Percentiles rank a stretch among this genome's conserved stretches.
Conservation (phyloP, 768 basidiomycete genomes). For the Clitopilus hobsonii region DNA sequence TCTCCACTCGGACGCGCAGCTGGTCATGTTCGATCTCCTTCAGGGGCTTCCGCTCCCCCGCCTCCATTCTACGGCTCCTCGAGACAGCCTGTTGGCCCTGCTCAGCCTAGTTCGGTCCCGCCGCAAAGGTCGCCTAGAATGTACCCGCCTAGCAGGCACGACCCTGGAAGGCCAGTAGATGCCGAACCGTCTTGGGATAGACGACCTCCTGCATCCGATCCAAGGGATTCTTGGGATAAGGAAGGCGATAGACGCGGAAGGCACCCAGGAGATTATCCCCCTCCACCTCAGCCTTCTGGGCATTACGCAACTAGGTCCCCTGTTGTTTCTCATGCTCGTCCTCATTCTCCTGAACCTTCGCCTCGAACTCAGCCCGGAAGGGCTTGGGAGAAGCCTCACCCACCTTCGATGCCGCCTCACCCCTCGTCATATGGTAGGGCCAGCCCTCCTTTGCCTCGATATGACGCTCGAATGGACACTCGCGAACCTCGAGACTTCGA, state of each 20-base stretch:
- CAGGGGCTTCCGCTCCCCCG: conserved; percentile 37
- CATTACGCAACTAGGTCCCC: conserved; percentile 42
- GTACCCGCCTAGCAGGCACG: conserved; percentile 41
- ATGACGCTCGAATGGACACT: conserved; percentile 61
- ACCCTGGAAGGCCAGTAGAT: conserved; percentile 41
- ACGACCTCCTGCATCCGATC: conserved; percentile 41
- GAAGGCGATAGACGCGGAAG: conserved; percentile 38
- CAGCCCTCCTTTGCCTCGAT: conserved; percentile 39
- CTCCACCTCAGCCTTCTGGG: conserved; percentile 23
- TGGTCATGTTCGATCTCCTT: conserved; percentile 50
- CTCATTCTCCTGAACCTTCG: conserved; percentile 56
- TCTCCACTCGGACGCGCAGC: conserved; percentile 50
- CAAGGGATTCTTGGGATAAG: conserved; percentile 48
- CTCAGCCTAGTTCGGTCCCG: conserved; percentile 35
- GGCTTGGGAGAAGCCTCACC: conserved; percentile 62
- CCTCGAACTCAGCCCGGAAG: conserved; percentile 48
- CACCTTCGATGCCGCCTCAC: conserved; percentile 25
- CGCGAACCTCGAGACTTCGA: conserved; percentile 46
- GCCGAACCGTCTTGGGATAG: conserved; percentile 60
- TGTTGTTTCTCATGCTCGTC: conserved; percentile 21
- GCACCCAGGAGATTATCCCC: conserved; percentile 34
- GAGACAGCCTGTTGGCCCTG: conserved; percentile 49
- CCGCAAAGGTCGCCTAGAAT: conserved; percentile 59
- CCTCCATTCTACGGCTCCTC: conserved; percentile 43
- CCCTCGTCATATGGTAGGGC: conserved; percentile 24